Percentiles rank a stretch among this genome's conserved stretches.
Evolutionary conservation across 768 basidiomycete genomes (phyloP).

Genomic region (Roridomyces roridus): DNA sequence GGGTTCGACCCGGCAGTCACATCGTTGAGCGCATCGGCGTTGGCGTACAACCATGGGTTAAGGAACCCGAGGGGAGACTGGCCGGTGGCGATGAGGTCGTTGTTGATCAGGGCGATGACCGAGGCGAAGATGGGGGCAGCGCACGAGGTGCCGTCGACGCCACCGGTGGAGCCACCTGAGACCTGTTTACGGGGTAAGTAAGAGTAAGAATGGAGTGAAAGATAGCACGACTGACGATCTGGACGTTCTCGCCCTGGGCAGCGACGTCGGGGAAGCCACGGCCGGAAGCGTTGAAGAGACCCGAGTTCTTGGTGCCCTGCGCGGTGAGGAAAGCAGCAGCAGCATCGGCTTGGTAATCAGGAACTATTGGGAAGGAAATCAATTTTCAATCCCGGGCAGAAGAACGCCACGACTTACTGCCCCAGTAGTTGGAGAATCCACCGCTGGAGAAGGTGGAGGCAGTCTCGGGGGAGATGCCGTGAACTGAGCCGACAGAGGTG

Average conservation of each 20-base stretch:
- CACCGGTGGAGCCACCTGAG: neutral
- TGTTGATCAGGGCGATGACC: slow-evolving; percentile 29
- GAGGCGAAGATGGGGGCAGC: slow-evolving; percentile 27
- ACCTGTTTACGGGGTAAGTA: neutral
- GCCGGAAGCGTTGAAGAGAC: slow-evolving; percentile 36
- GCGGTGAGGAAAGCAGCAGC: slow-evolving; percentile 31
- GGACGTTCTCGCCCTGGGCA: slow-evolving; percentile 9
- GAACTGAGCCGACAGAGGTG: slow-evolving; percentile 11
- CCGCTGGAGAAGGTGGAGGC: slow-evolving; percentile 7
- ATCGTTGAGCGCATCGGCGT: slow-evolving; percentile 31
- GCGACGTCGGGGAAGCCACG: slow-evolving; percentile 38
- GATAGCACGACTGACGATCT: neutral
- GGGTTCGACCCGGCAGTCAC: slow-evolving; percentile 28
- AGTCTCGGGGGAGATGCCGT: neutral
- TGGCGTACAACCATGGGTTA: slow-evolving; percentile 13
- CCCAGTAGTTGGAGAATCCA: slow-evolving; percentile 8
- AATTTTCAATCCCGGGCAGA: slow-evolving; percentile 35
- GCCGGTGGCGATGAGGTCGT: slow-evolving; percentile 6
- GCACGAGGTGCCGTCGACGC: slow-evolving; percentile 14
- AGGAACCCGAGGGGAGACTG: slow-evolving; percentile 20
- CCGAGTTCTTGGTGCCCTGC: slow-evolving; percentile 26
- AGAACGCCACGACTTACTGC: slow-evolving; percentile 23
- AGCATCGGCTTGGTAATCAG: slow-evolving; percentile 26
- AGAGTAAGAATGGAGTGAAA: neutral
- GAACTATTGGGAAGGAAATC: slow-evolving; percentile 32